phyloP scores from a whole-genome alignment of 2,329 filamentous ascomycete genomes.

The Ceratocystiopsis brevicomis region DNA sequence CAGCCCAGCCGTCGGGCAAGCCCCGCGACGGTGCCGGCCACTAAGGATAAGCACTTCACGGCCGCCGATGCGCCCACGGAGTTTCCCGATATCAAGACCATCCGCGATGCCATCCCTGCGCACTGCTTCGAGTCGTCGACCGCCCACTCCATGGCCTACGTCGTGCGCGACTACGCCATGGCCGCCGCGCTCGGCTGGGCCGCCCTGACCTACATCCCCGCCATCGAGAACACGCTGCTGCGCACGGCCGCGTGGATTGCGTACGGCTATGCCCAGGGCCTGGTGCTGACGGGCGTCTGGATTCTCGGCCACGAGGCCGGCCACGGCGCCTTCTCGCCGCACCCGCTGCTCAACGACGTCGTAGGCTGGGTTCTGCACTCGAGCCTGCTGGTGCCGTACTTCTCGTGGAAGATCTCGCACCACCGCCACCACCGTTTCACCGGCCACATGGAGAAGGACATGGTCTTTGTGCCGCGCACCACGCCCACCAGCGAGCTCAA shows the following conservation, averaged over 20 bases:
- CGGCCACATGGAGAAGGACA: slow-evolving; percentile 90
- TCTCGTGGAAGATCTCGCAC: slow-evolving; percentile 98
- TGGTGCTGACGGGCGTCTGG: slow-evolving; percentile 88
- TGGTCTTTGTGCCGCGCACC: slow-evolving; percentile 92
- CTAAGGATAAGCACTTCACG: not conserved
- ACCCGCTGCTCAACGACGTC: slow-evolving; percentile 76
- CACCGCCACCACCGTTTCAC: slow-evolving; percentile 99
- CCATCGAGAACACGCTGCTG: slow-evolving; percentile 51
- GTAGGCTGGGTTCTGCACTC: slow-evolving; percentile 88
- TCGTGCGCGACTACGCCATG: slow-evolving; percentile 58
- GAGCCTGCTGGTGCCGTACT: slow-evolving; percentile 73
- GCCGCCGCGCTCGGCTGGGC: slow-evolving; percentile 64
- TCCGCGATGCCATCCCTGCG: slow-evolving; percentile 87
- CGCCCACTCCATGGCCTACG: slow-evolving; percentile 57
- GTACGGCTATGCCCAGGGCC: slow-evolving; percentile 68
- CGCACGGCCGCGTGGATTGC: slow-evolving; percentile 45
- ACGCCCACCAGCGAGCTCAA: slow-evolving; percentile 64
- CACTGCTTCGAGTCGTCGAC: slow-evolving; percentile 89
- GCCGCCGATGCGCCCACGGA: not conserved
- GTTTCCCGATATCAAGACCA: slow-evolving; percentile 63
- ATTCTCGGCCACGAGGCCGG: slow-evolving; percentile 95
- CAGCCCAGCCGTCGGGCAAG: slow-evolving; percentile 1
- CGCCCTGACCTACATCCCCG: slow-evolving; percentile 78
- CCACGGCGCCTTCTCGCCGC: slow-evolving; percentile 86
- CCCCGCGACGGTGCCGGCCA: not conserved